phyloP scores from a whole-genome alignment of 2,329 filamentous ascomycete species.

The Aureobasidium sp. region DNA sequence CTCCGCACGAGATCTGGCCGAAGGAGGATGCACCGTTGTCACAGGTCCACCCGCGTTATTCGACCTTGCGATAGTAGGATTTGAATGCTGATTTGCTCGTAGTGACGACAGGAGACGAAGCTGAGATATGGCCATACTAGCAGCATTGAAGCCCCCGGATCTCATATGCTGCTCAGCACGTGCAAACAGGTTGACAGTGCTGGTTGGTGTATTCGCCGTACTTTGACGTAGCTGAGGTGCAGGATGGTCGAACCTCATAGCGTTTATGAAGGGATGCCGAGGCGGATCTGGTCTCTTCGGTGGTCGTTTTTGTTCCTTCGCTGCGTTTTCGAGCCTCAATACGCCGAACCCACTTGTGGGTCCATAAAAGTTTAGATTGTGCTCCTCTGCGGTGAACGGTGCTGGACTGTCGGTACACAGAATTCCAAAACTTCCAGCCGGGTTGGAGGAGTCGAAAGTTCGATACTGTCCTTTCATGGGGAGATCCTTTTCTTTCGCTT shows the following conservation, averaged over 20 bases:
- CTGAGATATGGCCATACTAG: neutral
- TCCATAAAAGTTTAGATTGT: neutral
- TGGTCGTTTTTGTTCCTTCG: neutral
- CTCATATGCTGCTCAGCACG: constrained; percentile 6
- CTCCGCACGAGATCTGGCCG: neutral
- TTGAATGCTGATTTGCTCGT: neutral
- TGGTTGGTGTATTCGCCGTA: neutral
- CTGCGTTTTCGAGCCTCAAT: neutral
- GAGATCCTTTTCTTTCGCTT: neutral
- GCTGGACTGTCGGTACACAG: constrained; percentile 1
- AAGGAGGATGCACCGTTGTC: neutral
- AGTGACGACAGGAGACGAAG: neutral
- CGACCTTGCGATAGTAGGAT: neutral
- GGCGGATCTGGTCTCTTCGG: neutral
- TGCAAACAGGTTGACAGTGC: constrained; percentile 1
- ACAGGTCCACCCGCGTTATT: neutral
- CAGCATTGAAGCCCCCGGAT: neutral
- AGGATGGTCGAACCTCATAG: neutral
- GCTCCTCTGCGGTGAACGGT: neutral
- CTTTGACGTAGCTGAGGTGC: neutral
- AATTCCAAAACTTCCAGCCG: constrained; percentile 5
- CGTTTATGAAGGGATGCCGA: neutral
- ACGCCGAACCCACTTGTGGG: constrained; percentile 12
- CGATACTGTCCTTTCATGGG: neutral
- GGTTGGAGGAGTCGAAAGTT: constrained; percentile 5